phyloP scores from a whole-genome alignment of 495 filamentous ascomycete genomes.

The Penicillium cataractarum region DNA sequence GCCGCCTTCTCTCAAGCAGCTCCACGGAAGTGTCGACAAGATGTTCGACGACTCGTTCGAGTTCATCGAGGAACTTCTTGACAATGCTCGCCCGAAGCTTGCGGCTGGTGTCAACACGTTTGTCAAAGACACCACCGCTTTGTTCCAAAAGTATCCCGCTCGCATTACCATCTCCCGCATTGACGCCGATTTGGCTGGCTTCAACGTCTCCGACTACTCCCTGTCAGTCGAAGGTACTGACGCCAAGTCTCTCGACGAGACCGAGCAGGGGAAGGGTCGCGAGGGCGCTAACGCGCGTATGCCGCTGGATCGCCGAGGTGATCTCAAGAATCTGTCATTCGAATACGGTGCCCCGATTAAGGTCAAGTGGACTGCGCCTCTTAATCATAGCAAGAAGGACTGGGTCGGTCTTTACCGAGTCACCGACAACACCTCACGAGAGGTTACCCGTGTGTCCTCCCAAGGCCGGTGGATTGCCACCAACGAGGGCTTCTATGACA shows the following conservation, averaged over 20 bases:
- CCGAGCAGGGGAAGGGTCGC: constrained; percentile 46
- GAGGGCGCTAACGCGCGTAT: constrained; percentile 54
- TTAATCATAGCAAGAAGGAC: constrained; percentile 89
- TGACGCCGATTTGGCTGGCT: constrained; percentile 80
- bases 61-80: constrained; percentile 88
- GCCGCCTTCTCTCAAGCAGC: constrained; percentile 75
- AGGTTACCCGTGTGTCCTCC: constrained; percentile 79
- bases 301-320: constrained; percentile 55
- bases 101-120: constrained; percentile 85
- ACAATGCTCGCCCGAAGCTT: constrained; percentile 83
- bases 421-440: constrained; percentile 85
- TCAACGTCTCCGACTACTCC: constrained; percentile 80
- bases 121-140: constrained; percentile 80
- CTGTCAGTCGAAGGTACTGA: constrained; percentile 71
- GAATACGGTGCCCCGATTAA: constrained; percentile 91
- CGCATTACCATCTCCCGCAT: constrained; percentile 83
- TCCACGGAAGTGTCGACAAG: constrained; percentile 84
- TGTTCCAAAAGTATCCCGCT: constrained; percentile 90
- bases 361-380: constrained; percentile 89
- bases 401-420: constrained; percentile 97
- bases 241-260: constrained; percentile 55
- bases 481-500: constrained; percentile 75
- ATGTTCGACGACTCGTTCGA: constrained; percentile 82
- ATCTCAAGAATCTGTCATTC: constrained; percentile 73
- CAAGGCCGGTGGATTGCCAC: constrained; percentile 90